phyloP scores from a whole-genome alignment of 345 rosid species.

The Rhodamnia rubescens region DNA sequence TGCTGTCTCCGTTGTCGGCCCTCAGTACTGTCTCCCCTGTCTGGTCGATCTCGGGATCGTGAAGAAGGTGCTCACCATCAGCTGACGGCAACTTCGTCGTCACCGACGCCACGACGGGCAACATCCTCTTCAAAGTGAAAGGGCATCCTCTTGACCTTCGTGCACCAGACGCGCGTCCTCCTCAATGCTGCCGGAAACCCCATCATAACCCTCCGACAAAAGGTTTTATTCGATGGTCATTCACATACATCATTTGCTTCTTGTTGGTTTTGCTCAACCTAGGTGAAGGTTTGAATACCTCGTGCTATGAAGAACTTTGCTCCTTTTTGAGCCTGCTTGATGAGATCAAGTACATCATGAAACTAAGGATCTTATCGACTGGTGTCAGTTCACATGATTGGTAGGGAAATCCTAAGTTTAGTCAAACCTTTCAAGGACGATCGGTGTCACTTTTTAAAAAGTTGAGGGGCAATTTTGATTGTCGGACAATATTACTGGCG shows the following conservation, averaged over 20 bases:
- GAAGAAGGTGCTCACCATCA: background rate
- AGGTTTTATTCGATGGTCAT: background rate
- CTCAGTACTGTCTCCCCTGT: constrained; percentile 8
- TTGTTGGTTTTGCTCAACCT: background rate
- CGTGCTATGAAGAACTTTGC: background rate
- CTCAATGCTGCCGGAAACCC: constrained; percentile 11
- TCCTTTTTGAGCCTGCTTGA: no score
- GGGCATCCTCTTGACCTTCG: background rate
- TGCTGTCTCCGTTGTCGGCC: constrained; percentile 3
- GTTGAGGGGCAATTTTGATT: no score
- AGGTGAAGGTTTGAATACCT: background rate
- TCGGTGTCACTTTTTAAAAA: no score
- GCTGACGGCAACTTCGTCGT: constrained; percentile 7
- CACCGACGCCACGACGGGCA: constrained; percentile 10
- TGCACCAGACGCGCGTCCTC: constrained; percentile 1
- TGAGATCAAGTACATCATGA: no score
- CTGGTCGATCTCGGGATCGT: constrained; percentile 13
- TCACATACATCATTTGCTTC: background rate
- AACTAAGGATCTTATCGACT: no score
- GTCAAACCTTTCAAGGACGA: no score
- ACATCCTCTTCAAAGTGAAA: constrained; percentile 11
- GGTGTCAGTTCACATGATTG: no score
- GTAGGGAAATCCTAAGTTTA: no score
- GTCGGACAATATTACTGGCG: no score
- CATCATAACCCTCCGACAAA: constrained; percentile 3